Conservation (phyloP, 192 early-diverging fungal genomes). For the Podila epicladia region DNA sequence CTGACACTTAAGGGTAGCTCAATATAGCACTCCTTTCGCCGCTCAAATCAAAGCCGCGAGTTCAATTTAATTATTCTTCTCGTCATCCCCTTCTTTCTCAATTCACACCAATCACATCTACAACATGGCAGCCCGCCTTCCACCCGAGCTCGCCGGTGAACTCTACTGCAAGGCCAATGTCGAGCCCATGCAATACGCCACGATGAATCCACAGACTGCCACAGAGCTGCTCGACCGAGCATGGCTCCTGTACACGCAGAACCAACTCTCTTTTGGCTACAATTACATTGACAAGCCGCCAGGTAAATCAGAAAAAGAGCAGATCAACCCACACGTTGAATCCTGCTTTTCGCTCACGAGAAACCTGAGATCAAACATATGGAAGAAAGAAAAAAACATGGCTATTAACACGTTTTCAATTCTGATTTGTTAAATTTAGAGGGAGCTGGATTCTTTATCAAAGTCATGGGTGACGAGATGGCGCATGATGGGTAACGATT, state of each 20-base stretch:
- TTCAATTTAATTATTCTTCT: no score
- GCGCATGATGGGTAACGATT: slow-evolving; percentile 37
- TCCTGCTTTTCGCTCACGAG: no score
- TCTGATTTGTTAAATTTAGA: slow-evolving; percentile 10
- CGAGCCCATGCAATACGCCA: slow-evolving; percentile 35
- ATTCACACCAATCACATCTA: background rate
- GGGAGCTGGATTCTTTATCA: slow-evolving; percentile 34
- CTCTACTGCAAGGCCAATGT: slow-evolving; percentile 46
- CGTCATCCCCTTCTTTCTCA: background rate
- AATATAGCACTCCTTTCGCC: no score
- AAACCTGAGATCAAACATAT: no score
- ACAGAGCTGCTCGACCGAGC: slow-evolving; percentile 33
- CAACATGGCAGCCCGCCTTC: slow-evolving; percentile 22
- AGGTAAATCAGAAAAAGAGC: slow-evolving; percentile 16
- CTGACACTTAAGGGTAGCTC: no score
- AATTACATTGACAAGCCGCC: slow-evolving; percentile 53
- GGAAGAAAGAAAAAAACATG: no score
- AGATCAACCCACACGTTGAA: no score
- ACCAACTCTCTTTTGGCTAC: slow-evolving; percentile 38
- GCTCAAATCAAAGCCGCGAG: no score
- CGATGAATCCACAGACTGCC: slow-evolving; percentile 39
- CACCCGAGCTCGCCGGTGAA: slow-evolving; percentile 42
- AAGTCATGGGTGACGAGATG: slow-evolving; percentile 40
- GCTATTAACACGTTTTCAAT: background rate
- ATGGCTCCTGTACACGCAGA: slow-evolving; percentile 33